Percentiles rank a stretch among this genome's conserved stretches.
Conservation (phyloP, 1,284 basidiomycete species). For the Earliella scabrosa region DNA sequence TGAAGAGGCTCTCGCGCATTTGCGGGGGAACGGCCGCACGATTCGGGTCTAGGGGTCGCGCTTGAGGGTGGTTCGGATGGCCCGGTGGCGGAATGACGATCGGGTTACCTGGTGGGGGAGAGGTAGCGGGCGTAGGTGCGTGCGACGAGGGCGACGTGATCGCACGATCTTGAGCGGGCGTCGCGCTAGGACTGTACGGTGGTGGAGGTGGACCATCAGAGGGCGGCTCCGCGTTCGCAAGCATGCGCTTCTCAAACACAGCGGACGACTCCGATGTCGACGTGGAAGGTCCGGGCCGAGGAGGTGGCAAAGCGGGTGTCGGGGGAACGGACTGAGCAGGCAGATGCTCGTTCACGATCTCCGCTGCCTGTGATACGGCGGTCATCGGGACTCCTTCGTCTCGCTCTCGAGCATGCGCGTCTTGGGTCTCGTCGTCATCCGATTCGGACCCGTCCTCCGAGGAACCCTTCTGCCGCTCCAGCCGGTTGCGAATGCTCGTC, state of each 20-base stretch:
- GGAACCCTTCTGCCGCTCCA: slow-evolving; percentile 38
- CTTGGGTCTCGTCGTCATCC: slow-evolving; percentile 17
- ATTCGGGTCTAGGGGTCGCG: slow-evolving; percentile 29
- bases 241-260: slow-evolving; percentile 17
- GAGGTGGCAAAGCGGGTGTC: slow-evolving; percentile 10
- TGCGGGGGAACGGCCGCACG: slow-evolving; percentile 10
- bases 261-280: slow-evolving; percentile 5
- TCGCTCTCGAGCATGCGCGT: slow-evolving; percentile 42
- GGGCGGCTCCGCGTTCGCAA: slow-evolving; percentile 17
- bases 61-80: slow-evolving; percentile 37
- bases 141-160: slow-evolving; percentile 5
- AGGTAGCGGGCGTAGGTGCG: slow-evolving; percentile 1
- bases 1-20: slow-evolving; percentile 54
- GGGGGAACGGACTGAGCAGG: slow-evolving; percentile 5
- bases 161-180: neutral
- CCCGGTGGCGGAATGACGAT: slow-evolving; percentile 29
- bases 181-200: slow-evolving; percentile 18
- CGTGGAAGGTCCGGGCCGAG: neutral
- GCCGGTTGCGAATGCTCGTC: slow-evolving; percentile 38
- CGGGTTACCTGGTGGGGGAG: slow-evolving; percentile 6
- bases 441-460: slow-evolving; percentile 1
- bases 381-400: slow-evolving; percentile 31
- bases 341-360: slow-evolving; percentile 10
- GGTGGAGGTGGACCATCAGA: slow-evolving; percentile 15
- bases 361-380: slow-evolving; percentile 15